Evolutionary conservation across 2,329 filamentous ascomycete species (phyloP).

Genomic region (Fusarium sambucinum): DNA sequence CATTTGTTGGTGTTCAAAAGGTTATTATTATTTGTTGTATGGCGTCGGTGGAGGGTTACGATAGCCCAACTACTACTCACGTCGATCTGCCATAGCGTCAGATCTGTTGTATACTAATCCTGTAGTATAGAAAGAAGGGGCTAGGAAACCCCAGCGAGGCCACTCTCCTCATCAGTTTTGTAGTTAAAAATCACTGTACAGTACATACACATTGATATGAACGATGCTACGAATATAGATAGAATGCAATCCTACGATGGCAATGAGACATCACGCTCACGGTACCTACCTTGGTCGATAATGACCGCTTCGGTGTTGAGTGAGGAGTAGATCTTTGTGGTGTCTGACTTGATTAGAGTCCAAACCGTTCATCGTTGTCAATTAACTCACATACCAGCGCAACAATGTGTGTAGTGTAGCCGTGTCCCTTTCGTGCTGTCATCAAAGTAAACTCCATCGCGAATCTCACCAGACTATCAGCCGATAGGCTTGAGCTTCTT

Average conservation of each 20-base stretch:
- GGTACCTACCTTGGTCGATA: slow-evolving; percentile 38
- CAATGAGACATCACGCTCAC: slow-evolving; percentile 13
- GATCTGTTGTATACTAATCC: slow-evolving; percentile 52
- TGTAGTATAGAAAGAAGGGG: slow-evolving; percentile 49
- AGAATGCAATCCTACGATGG: slow-evolving; percentile 16
- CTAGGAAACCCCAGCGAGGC: slow-evolving; percentile 48
- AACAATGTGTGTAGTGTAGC: slow-evolving; percentile 26
- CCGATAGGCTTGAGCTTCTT: slow-evolving; percentile 78
- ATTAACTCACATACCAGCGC: slow-evolving; percentile 51
- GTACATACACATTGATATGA: slow-evolving; percentile 6
- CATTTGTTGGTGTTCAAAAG: slow-evolving; percentile 57
- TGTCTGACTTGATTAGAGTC: slow-evolving; percentile 51
- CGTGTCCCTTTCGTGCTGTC: slow-evolving; percentile 23
- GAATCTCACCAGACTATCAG: slow-evolving; percentile 49
- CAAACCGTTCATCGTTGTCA: slow-evolving; percentile 47
- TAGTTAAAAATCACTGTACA: slow-evolving; percentile 22
- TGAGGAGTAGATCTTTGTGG: slow-evolving; percentile 20
- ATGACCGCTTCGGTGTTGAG: slow-evolving; percentile 19
- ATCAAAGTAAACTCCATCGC: slow-evolving; percentile 24
- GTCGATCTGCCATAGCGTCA: slow-evolving; percentile 47
- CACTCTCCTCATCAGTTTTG: slow-evolving; percentile 53
- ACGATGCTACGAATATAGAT: slow-evolving; percentile 23
- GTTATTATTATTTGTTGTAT: slow-evolving; percentile 49
- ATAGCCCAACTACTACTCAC: slow-evolving; percentile 44
- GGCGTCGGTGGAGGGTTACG: slow-evolving; percentile 48